Percentiles rank a stretch among this genome's conserved stretches.
Conservation (phyloP, 352 stramenopile species). For the Pythium periplocum region DNA sequence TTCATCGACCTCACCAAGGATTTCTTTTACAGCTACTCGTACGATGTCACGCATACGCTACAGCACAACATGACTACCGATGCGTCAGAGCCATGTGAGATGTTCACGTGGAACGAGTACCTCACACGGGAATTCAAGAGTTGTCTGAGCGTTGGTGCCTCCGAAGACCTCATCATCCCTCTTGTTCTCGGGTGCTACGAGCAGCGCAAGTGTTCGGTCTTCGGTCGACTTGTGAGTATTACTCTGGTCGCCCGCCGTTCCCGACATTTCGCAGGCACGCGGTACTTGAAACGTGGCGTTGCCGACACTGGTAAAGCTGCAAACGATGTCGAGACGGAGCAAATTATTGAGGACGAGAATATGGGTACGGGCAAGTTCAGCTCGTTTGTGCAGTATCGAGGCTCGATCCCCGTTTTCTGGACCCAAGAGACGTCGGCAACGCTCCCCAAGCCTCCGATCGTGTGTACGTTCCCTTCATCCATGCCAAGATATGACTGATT, state of each 20-base stretch:
- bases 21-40: conserved; percentile 99
- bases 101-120: conserved; percentile 98
- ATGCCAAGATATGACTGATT: too few relatives aligned
- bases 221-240: conserved; percentile 94
- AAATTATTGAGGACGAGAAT: conserved; percentile 90
- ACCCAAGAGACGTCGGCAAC: conserved; percentile 98
- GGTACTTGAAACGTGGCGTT: conserved; percentile 97
- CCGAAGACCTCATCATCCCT: conserved; percentile 86
- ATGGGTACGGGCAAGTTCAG: conserved; percentile 92
- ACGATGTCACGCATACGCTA: conserved; percentile 96
- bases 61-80: conserved; percentile 96
- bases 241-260: conserved; percentile 95
- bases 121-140: conserved; percentile 90
- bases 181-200: conserved; percentile 95
- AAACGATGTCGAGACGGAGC: conserved; percentile 99
- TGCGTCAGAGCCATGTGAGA: conserved; percentile 82
- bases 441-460: conserved; percentile 97
- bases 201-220: conserved; percentile 95
- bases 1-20: conserved; percentile 99
- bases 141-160: conserved; percentile 78
- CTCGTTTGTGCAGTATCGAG: conserved; percentile 96
- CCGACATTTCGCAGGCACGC: conserved; percentile 97
- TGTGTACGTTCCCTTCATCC: conserved; percentile 27
- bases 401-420: conserved; percentile 99
- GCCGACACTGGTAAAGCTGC: conserved; percentile 98